Percentiles rank a stretch among this genome's conserved stretches.
Conservation (phyloP, 2,329 filamentous ascomycete species). For the Neocatenulostroma microsporum region DNA sequence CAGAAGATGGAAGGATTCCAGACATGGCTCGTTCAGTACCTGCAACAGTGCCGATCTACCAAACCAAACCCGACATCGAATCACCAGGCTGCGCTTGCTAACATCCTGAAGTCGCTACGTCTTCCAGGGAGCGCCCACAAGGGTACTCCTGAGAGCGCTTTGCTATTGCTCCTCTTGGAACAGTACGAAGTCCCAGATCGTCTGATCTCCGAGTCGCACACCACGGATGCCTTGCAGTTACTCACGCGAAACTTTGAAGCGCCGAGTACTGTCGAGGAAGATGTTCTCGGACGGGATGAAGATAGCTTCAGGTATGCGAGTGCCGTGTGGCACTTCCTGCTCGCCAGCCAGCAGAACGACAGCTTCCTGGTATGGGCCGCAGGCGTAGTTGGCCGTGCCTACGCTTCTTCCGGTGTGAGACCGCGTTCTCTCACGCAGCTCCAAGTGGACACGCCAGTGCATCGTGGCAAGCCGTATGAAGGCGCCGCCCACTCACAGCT, state of each 20-base stretch:
- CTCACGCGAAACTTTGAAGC: slow-evolving; percentile 68
- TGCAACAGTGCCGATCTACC: slow-evolving; percentile 48
- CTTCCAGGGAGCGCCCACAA: slow-evolving; percentile 61
- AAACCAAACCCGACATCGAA: not conserved
- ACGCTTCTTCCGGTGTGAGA: slow-evolving; percentile 45
- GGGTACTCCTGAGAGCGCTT: slow-evolving; percentile 65
- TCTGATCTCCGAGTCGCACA: slow-evolving; percentile 62
- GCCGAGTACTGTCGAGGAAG: slow-evolving; percentile 50
- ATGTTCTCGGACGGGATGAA: slow-evolving; percentile 62
- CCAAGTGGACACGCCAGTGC: not conserved
- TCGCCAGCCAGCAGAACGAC: slow-evolving; percentile 14
- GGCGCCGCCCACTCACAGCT: slow-evolving; percentile 22
- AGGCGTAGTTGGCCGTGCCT: slow-evolving; percentile 73
- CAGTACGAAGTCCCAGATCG: slow-evolving; percentile 57
- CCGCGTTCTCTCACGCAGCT: no score
- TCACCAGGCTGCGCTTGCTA: slow-evolving; percentile 9
- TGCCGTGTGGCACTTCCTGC: slow-evolving; percentile 18
- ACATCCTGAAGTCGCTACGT: slow-evolving; percentile 44
- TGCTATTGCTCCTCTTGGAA: slow-evolving; percentile 70
- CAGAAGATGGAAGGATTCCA: slow-evolving; percentile 69
- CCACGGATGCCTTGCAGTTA: slow-evolving; percentile 60
- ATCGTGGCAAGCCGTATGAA: not conserved
- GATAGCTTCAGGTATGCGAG: slow-evolving; percentile 43
- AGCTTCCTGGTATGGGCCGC: slow-evolving; percentile 67
- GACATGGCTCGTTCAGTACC: slow-evolving; percentile 65